Evolutionary conservation across 73 alveolate species (phyloP).

Genomic region (Urostyla sp.): DNA sequence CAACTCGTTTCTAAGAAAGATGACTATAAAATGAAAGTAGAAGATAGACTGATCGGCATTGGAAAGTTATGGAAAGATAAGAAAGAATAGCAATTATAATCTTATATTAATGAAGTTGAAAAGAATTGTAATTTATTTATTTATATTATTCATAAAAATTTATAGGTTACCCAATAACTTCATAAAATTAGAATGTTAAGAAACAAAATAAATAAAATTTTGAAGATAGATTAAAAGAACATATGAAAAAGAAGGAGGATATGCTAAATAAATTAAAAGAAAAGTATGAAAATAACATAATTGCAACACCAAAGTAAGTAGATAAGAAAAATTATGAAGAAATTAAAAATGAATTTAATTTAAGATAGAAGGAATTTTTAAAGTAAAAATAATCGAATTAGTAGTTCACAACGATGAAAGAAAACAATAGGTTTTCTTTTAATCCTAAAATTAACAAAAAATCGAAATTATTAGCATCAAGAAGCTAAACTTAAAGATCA

Average conservation of each 20-base stretch:
- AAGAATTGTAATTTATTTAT: conserved; percentile 1
- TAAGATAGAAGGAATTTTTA: neutral
- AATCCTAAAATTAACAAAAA: conserved; percentile 42
- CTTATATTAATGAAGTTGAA: conserved; percentile 19
- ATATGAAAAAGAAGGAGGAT: conserved; percentile 38
- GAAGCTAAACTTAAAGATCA: neutral
- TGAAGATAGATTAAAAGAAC: conserved; percentile 13
- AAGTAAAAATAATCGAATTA: neutral
- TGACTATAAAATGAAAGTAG: neutral
- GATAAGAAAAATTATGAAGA: neutral
- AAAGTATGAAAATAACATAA: neutral
- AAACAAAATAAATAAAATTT: neutral
- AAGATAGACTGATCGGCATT: conserved; percentile 17
- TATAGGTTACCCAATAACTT: neutral
- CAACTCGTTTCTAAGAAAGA: neutral
- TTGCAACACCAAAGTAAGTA: neutral
- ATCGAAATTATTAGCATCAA: neutral
- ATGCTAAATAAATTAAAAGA: conserved; percentile 32
- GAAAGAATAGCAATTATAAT: neutral
- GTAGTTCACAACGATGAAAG: neutral
- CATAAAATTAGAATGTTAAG: neutral
- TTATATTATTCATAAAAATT: neutral
- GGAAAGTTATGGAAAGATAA: conserved; percentile 46
- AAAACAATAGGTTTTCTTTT: neutral
- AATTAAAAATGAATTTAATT: neutral